Evolutionary conservation across 495 filamentous ascomycete species (phyloP).

Genomic region (Glutinoglossum americanum): DNA sequence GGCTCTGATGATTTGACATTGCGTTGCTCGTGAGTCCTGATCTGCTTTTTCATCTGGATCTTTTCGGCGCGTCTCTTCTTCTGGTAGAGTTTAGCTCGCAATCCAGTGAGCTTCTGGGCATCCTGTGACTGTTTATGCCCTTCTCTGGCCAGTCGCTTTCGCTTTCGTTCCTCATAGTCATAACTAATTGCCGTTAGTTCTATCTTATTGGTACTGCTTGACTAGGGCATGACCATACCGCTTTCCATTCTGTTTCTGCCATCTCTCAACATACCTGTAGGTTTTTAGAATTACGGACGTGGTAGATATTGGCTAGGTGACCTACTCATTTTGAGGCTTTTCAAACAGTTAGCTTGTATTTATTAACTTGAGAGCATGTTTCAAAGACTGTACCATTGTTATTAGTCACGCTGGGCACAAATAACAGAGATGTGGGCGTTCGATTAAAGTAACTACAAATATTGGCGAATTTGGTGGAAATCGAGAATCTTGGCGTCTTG

Average conservation of each 20-base stretch:
- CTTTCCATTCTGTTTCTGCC: slow-evolving; percentile 61
- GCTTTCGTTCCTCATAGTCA: slow-evolving; percentile 77
- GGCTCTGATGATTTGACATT: slow-evolving; percentile 83
- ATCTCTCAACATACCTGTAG: slow-evolving; percentile 64
- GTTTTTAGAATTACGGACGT: not conserved
- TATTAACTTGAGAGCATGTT: not conserved
- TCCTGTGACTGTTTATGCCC: slow-evolving; percentile 64
- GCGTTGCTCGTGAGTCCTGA: slow-evolving; percentile 83
- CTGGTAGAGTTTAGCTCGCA: slow-evolving; percentile 84
- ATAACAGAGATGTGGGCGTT: no score
- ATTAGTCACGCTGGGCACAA: not conserved
- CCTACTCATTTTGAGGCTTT: slow-evolving; percentile 68
- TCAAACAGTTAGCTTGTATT: not conserved
- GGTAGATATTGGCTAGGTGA: not conserved
- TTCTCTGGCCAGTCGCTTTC: slow-evolving; percentile 77
- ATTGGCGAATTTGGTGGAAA: no score
- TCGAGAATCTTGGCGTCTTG: no score
- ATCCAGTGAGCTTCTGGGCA: slow-evolving; percentile 76
- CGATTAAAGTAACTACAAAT: no score
- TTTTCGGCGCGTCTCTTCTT: slow-evolving; percentile 90
- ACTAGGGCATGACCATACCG: slow-evolving; percentile 16
- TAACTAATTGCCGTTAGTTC: slow-evolving; percentile 19
- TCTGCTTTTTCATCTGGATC: slow-evolving; percentile 97
- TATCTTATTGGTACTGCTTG: not conserved
- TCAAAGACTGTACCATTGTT: not conserved